Conservation (phyloP, 805 yeast genomes). For the Zygoascus flipseniorum region DNA sequence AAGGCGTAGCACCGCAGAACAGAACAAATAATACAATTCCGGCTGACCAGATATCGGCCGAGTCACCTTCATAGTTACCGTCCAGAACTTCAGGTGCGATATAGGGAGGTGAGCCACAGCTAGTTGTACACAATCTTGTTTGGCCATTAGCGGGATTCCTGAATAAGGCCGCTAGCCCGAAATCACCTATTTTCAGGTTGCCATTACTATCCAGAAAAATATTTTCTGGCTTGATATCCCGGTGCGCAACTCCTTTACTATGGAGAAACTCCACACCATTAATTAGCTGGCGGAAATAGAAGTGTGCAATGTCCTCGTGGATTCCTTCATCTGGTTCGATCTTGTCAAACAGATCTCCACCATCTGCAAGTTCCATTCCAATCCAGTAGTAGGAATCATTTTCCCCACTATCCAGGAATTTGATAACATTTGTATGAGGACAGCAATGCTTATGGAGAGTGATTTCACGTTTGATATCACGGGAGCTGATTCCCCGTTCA, state of each 20-base stretch:
- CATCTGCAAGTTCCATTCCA: constrained; percentile 58
- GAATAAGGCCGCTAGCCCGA: constrained; percentile 63
- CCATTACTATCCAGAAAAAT: constrained; percentile 55
- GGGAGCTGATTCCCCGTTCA: constrained; percentile 6
- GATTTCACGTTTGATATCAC: constrained; percentile 36
- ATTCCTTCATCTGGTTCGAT: constrained; percentile 71
- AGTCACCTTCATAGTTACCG: constrained; percentile 44
- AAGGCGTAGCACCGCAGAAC: constrained; percentile 58
- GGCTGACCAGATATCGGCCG: constrained; percentile 61
- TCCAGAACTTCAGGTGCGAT: constrained; percentile 64
- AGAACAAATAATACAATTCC: constrained; percentile 57
- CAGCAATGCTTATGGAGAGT: constrained; percentile 50
- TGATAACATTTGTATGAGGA: constrained; percentile 52
- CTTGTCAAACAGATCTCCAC: constrained; percentile 73
- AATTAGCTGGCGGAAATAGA: constrained; percentile 58
- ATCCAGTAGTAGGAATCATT: constrained; percentile 55
- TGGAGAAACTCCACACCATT: constrained; percentile 56
- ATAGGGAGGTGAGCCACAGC: constrained; percentile 68
- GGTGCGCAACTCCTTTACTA: constrained; percentile 53
- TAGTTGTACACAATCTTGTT: constrained; percentile 26
- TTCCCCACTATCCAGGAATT: constrained; percentile 45
- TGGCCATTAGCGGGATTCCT: constrained; percentile 40
- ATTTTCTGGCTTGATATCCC: constrained; percentile 62
- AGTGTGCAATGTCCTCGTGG: constrained; percentile 55
- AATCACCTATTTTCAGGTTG: constrained; percentile 66